phyloP scores from a whole-genome alignment of 2,329 filamentous ascomycete genomes.

The Gremmenia infestans region DNA sequence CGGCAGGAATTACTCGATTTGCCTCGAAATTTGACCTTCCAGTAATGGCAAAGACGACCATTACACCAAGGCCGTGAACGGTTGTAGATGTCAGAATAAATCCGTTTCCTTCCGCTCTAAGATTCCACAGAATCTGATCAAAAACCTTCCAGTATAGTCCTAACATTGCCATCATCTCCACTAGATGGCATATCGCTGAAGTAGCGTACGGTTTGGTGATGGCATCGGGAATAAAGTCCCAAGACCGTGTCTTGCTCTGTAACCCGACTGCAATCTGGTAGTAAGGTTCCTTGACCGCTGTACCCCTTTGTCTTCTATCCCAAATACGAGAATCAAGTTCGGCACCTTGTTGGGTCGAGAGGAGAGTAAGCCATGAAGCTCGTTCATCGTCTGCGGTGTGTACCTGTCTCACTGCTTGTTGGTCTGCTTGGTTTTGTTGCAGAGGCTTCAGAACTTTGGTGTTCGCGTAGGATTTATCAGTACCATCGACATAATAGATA shows the following conservation, averaged over 20 bases:
- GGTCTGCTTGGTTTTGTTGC: slow-evolving; percentile 12
- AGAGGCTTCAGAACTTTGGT: slow-evolving; percentile 14
- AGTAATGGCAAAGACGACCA: slow-evolving; percentile 49
- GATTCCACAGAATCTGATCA: slow-evolving; percentile 44
- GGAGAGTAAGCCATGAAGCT: slow-evolving; percentile 49
- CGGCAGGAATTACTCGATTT: slow-evolving; percentile 48
- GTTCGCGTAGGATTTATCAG: slow-evolving; percentile 19
- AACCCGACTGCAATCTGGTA: slow-evolving; percentile 27
- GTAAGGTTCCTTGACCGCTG: slow-evolving; percentile 5
- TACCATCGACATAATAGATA: slow-evolving; percentile 27
- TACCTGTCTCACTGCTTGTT: slow-evolving; percentile 28
- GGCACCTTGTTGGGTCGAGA: slow-evolving; percentile 47
- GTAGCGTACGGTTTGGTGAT: slow-evolving; percentile 34
- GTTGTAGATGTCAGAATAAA: slow-evolving; percentile 33
- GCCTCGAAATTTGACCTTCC: slow-evolving; percentile 44
- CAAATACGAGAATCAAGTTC: slow-evolving; percentile 44
- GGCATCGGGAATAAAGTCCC: slow-evolving; percentile 35
- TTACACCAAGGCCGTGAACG: slow-evolving; percentile 45
- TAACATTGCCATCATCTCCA: slow-evolving; percentile 33
- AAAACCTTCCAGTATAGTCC: slow-evolving; percentile 57
- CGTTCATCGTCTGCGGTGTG: slow-evolving; percentile 53
- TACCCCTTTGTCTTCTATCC: slow-evolving; percentile 22
- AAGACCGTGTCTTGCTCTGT: slow-evolving; percentile 32
- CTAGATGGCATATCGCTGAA: slow-evolving; percentile 33
- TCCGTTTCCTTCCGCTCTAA: slow-evolving; percentile 38